phyloP scores from a whole-genome alignment of 2,329 filamentous ascomycete species.

The Paracoccidioides brasiliensis region DNA sequence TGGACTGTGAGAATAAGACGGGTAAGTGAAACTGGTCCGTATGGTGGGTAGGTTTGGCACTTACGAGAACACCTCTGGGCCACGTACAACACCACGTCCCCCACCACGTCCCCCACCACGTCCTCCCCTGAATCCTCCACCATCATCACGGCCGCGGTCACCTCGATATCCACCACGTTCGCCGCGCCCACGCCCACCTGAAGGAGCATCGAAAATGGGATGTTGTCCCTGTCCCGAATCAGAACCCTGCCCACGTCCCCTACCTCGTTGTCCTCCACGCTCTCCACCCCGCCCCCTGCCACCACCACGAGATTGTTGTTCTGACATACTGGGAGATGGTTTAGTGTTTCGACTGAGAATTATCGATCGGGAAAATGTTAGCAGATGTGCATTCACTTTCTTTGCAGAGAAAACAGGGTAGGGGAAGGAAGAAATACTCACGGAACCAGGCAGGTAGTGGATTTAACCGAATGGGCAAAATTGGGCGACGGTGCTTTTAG shows the following conservation, averaged over 20 bases:
- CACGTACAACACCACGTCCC: constrained; percentile 13
- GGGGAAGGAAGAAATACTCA: neutral
- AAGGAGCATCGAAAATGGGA: neutral
- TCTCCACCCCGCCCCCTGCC: neutral
- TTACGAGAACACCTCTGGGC: constrained; percentile 19
- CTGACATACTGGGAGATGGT: neutral
- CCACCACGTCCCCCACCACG: constrained; percentile 13
- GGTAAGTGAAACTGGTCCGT: neutral
- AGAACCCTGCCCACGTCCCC: constrained; percentile 2
- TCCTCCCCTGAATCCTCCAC: constrained; percentile 18
- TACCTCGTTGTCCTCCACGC: neutral
- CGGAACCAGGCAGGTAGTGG: neutral
- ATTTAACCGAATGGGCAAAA: too few species aligned
- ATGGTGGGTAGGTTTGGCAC: constrained; percentile 4
- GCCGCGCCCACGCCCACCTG: constrained; percentile 11
- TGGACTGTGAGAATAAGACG: constrained; percentile 9
- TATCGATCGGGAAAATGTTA: neutral
- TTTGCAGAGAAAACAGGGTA: neutral
- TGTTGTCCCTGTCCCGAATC: constrained; percentile 4
- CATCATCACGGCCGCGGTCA: constrained; percentile 15
- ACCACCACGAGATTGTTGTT: constrained; percentile 1
- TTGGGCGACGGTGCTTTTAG: too few species aligned
- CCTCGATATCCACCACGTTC: constrained; percentile 14
- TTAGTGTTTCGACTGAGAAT: neutral
- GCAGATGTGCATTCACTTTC: neutral